Evolutionary conservation across 2,329 filamentous ascomycete genomes (phyloP).

Genomic region (Pseudocercospora fuligena): DNA sequence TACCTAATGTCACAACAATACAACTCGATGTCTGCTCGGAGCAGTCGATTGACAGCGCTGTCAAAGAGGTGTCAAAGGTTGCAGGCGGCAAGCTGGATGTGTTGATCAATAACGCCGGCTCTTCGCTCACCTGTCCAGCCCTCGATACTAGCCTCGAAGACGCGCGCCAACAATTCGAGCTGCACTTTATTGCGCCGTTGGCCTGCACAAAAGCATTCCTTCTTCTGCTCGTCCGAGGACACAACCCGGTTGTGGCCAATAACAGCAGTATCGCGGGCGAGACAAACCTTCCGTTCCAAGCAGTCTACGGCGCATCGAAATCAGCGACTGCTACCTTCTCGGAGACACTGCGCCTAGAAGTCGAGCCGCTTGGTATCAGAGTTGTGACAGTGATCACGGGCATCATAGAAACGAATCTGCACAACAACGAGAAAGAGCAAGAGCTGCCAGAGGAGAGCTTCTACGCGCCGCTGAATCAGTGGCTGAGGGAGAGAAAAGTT

Average conservation of each 20-base stretch:
- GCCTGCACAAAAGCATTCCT: slow-evolving; percentile 48
- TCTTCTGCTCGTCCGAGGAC: slow-evolving; percentile 44
- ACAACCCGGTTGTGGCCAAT: slow-evolving; percentile 16
- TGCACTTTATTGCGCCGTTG: slow-evolving; percentile 55
- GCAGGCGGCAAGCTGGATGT: slow-evolving; percentile 48
- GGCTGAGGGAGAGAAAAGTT: slow-evolving; percentile 22
- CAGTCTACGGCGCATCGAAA: slow-evolving; percentile 35
- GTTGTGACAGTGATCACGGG: slow-evolving; percentile 34
- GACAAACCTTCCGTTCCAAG: slow-evolving; percentile 26
- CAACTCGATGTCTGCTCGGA: slow-evolving; percentile 50
- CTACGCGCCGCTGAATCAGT: slow-evolving; percentile 15
- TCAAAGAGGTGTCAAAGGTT: slow-evolving; percentile 35
- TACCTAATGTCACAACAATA: slow-evolving; percentile 35
- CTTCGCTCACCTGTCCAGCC: slow-evolving; percentile 34
- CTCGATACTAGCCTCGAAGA: slow-evolving; percentile 40
- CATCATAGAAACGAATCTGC: slow-evolving; percentile 28
- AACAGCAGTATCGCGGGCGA: slow-evolving; percentile 25
- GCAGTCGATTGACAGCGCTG: slow-evolving; percentile 43
- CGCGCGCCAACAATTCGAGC: slow-evolving; percentile 55
- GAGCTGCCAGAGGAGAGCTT: slow-evolving; percentile 16
- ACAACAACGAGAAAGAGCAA: slow-evolving; percentile 21
- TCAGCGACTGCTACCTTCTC: slow-evolving; percentile 29
- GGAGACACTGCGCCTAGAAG: slow-evolving; percentile 35
- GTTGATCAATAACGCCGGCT: slow-evolving; percentile 55
- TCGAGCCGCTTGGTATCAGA: slow-evolving; percentile 32